Percentiles rank a stretch among this genome's conserved stretches.
Evolutionary conservation across 148 eudicot genomes (phyloP).

Genomic region (Vaccinium myrtillus): DNA sequence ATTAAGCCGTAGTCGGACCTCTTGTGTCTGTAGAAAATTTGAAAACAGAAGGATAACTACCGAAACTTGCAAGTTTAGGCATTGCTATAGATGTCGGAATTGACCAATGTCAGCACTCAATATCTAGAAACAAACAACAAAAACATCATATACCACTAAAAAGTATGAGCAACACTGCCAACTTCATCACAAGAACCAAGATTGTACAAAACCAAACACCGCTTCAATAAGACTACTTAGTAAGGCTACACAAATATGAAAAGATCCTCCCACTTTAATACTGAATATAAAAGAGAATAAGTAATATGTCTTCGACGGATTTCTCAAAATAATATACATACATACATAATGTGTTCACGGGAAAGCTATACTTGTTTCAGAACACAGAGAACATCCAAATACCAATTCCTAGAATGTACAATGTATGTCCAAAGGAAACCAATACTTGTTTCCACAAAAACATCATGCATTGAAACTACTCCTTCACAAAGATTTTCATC

Average conservation of each 20-base stretch:
- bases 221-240: not conserved
- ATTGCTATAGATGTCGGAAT: not conserved
- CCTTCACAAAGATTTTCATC: not conserved
- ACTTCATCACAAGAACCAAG: not conserved
- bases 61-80: not conserved
- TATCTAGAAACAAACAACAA: not conserved
- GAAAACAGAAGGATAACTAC: not conserved
- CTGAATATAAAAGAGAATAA: not conserved
- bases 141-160: not conserved
- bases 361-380: not conserved
- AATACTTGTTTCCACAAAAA: not conserved
- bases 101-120: not conserved
- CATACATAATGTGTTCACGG: not conserved
- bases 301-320: not conserved
- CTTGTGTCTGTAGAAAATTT: slow-evolving; percentile 38
- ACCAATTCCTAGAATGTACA: not conserved
- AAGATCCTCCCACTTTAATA: not conserved
- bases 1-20: slow-evolving; percentile 47
- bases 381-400: not conserved
- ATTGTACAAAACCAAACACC: not conserved
- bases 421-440: not conserved
- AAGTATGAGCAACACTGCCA: not conserved
- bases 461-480: not conserved
- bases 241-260: not conserved
- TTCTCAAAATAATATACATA: not conserved